phyloP scores from a whole-genome alignment of 2,329 filamentous ascomycete species.

The Orbilia ellipsospora region DNA sequence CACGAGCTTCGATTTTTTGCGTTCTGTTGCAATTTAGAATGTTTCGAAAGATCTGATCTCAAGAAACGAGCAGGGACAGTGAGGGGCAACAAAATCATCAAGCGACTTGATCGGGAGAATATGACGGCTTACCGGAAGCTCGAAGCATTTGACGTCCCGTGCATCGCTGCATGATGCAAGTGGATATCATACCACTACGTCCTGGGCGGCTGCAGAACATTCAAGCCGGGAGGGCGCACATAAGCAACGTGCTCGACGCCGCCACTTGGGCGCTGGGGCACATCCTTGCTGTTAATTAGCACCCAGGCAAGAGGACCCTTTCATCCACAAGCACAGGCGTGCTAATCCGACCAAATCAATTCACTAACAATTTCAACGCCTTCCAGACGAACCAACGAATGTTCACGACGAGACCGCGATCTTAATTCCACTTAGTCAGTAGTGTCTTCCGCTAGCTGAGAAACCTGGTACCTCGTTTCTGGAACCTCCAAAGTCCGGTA shows the following conservation, averaged over 20 bases:
- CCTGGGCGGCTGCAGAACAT: constrained; percentile 22
- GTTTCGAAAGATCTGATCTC: background rate
- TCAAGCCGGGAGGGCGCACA: constrained; percentile 33
- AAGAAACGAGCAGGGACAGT: background rate
- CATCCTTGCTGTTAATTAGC: constrained; percentile 25
- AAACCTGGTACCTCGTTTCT: constrained; percentile 25
- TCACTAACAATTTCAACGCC: too few relatives aligned
- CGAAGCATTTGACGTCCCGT: constrained; percentile 22
- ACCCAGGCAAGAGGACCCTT: constrained; percentile 19
- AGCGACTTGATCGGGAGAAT: constrained; percentile 12
- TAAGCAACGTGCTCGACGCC: background rate
- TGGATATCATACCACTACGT: background rate
- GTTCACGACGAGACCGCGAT: too few relatives aligned
- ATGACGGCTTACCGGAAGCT: constrained; percentile 17
- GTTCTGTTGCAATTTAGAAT: constrained; percentile 12
- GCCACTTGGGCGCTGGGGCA: constrained; percentile 6
- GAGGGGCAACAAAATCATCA: background rate
- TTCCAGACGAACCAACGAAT: too few relatives aligned
- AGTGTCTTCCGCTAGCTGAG: constrained; percentile 6
- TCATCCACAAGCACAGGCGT: constrained; percentile 21
- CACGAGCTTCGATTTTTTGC: background rate
- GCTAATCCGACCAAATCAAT: background rate
- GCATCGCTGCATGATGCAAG: constrained; percentile 12
- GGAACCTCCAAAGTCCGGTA: constrained; percentile 30
- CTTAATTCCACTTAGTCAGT: too few relatives aligned